Evolutionary conservation across 345 rosid species (phyloP).

Genomic region (Moricandia moricandioides): DNA sequence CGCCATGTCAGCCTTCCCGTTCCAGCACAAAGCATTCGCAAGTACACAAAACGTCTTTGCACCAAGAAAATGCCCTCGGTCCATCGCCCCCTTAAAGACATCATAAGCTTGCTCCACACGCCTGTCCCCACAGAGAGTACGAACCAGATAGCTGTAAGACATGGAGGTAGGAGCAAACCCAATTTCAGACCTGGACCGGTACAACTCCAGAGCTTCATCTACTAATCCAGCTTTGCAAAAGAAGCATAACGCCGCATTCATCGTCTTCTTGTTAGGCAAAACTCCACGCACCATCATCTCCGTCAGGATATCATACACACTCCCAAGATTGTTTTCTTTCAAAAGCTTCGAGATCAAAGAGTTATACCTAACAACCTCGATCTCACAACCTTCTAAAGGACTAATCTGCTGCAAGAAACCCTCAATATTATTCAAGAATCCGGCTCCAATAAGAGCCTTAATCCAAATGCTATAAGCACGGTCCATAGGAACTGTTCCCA

Average conservation of each 20-base stretch:
- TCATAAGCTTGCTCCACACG: slow-evolving; percentile 53
- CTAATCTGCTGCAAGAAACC: slow-evolving; percentile 55
- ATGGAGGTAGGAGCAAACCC: slow-evolving; percentile 49
- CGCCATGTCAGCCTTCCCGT: slow-evolving; percentile 61
- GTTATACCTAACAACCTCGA: slow-evolving; percentile 58
- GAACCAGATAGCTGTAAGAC: slow-evolving; percentile 67
- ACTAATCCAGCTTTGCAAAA: slow-evolving; percentile 85
- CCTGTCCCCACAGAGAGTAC: slow-evolving; percentile 51
- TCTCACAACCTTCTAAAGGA: slow-evolving; percentile 50
- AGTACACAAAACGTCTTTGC: slow-evolving; percentile 49
- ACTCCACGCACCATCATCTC: slow-evolving; percentile 65
- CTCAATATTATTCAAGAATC: slow-evolving; percentile 49
- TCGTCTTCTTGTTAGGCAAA: slow-evolving; percentile 53
- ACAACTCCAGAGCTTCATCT: slow-evolving; percentile 66
- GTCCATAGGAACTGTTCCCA: slow-evolving; percentile 41
- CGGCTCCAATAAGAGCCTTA: slow-evolving; percentile 45
- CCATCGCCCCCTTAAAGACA: slow-evolving; percentile 49
- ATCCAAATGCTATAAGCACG: slow-evolving; percentile 64
- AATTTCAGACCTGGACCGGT: slow-evolving; percentile 54
- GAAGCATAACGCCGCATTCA: slow-evolving; percentile 70
- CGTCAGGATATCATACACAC: slow-evolving; percentile 59
- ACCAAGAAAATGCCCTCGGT: slow-evolving; percentile 62
- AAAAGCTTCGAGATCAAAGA: slow-evolving; percentile 53
- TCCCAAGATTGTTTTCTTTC: slow-evolving; percentile 52
- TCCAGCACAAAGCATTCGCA: slow-evolving; percentile 61